Evolutionary conservation across 805 yeast genomes (phyloP), one percentile per base, ranked within the genome.

Genomic region (Jamesozyma jinghongensis): DNA sequence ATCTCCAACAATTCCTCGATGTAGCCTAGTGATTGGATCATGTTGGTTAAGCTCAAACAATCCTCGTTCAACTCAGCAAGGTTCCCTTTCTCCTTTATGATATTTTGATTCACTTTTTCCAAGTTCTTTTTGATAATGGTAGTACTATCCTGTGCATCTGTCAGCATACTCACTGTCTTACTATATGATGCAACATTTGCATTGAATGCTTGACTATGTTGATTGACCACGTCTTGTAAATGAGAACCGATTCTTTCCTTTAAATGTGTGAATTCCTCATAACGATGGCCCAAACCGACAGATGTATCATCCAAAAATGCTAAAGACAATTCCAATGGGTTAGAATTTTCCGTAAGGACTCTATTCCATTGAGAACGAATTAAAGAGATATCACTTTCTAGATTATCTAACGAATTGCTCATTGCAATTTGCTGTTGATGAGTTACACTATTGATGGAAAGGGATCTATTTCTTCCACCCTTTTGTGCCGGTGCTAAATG

Each of bases 131-230:
- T 71, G 31, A 82, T 68, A 28, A 58, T 63, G 2, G 60, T 48
- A 2, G 84, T 68, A 17, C 74, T 73, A 7, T 68, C 65, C 51
- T 85, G 90, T 3, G 92, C 78, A 32, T 81, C 74, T 19, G 75
- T 66, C 17, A 88, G 69, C 1, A 79, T 69, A 34, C 73, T 68
- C 3, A 83, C 75, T 2, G 87, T 78, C 34, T 75, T 69, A 40
- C 85, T 81, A 60, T 85, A 90, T 4, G 90, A 80, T 0, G 95
- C 95, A 34, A 90, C 78, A 49, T 86, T 78, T 49, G 78, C 81
- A 57, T 85, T 87, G 63, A 90, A 87, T 1, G 85, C 79, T 56
- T 85, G 88, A 57, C 79, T 81, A 56, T 86, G 83, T 40, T 79
- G 83, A 48, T 81, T 81, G 22, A 88, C 96, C 2, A 88, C 85